These are phyloP conservation scores for Turnera subulata DNA, from an alignment of 345 rosid species.

Conservation along the genomic window DNA sequence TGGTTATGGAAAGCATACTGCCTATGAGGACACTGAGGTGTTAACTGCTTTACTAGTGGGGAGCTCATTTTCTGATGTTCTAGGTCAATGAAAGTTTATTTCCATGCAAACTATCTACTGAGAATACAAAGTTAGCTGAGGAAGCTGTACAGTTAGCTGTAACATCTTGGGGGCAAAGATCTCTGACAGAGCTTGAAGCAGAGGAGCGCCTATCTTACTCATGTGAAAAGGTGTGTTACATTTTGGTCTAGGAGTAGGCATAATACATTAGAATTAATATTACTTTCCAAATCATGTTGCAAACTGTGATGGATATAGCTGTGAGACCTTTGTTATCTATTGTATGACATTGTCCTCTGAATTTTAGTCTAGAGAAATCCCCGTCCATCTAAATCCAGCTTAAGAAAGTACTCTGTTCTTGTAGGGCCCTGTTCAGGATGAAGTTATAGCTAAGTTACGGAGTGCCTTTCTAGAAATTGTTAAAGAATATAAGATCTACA, in stretches of 20 bases:
- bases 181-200: conserved; percentile 86
- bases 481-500: conserved; percentile 71
- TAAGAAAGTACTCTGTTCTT: conserved; percentile 4
- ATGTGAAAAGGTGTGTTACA: conserved; percentile 76
- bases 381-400: conserved; percentile 2
- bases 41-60: neutral
- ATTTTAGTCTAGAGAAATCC: neutral
- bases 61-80: conserved; percentile 11
- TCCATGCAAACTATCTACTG: conserved; percentile 70
- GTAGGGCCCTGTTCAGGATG: conserved; percentile 90
- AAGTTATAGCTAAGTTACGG: conserved; percentile 79
- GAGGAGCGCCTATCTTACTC: conserved; percentile 92
- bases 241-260: neutral
- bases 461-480: conserved; percentile 67
- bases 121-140: conserved; percentile 66
- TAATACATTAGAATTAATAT: neutral
- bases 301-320: conserved; percentile 2
- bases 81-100: conserved; percentile 87
- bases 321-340: neutral
- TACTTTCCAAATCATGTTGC: conserved; percentile 4
- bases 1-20: neutral
- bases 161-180: conserved; percentile 80
- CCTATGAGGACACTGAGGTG: too few relatives aligned
- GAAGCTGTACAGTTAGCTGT: conserved; percentile 82
- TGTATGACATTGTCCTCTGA: neutral